Conservation (phyloP, 1,284 basidiomycete species). For the Pseudozyma sp. region DNA sequence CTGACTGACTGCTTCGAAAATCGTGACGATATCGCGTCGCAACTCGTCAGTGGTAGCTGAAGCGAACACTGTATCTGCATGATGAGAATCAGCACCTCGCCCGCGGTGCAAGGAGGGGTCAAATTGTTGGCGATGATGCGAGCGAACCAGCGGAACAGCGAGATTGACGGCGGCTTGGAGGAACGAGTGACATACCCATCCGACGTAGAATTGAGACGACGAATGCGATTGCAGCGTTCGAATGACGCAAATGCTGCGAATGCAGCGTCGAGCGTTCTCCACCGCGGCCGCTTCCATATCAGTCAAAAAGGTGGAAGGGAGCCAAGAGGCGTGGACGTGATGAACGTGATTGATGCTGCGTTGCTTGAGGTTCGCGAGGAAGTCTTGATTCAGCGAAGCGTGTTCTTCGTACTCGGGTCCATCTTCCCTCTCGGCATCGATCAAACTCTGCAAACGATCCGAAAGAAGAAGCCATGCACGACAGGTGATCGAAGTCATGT, state of each 20-base stretch:
- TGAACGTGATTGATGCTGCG: constrained; percentile 24
- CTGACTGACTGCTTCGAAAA: constrained; percentile 33
- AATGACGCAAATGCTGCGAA: constrained; percentile 24
- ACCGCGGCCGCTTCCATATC: constrained; percentile 24
- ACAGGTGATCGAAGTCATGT: constrained; percentile 33
- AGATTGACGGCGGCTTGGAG: constrained; percentile 32
- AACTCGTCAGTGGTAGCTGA: constrained; percentile 9
- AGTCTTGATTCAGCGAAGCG: constrained; percentile 8
- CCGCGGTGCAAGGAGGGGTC: neutral
- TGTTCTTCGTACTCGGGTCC: constrained; percentile 13
- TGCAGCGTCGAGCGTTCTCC: constrained; percentile 21
- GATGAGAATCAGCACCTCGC: neutral
- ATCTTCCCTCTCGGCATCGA: constrained; percentile 9
- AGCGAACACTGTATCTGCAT: neutral
- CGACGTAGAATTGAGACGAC: constrained; percentile 29
- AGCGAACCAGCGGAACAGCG: constrained; percentile 29
- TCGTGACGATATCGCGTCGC: constrained; percentile 21
- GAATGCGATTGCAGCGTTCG: constrained; percentile 22
- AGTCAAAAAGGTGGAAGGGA: constrained; percentile 24
- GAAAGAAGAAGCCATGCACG: constrained; percentile 31
- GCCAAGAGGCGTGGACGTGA: constrained; percentile 25
- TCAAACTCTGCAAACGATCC: constrained; percentile 27
- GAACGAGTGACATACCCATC: constrained; percentile 24
- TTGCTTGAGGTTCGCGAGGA: constrained; percentile 24
- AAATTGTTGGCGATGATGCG: constrained; percentile 14